Evolutionary conservation across 306 rosid species (phyloP), one percentile per base, ranked within the genome.

Genomic region (Trifolium repens): DNA sequence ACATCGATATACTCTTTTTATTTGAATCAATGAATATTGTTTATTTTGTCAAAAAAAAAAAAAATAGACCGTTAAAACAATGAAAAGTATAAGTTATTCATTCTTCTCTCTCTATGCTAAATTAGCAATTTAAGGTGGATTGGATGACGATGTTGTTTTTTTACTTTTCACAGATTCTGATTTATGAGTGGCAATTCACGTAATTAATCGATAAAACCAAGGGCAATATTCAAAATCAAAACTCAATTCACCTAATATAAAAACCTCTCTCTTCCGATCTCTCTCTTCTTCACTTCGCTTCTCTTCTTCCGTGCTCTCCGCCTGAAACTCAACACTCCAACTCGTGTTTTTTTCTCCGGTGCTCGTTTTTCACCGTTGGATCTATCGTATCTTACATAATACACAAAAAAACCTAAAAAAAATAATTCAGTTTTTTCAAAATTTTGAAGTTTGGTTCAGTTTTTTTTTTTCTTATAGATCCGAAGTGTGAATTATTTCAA

Each of bases 391-490:
- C 61, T 54, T 11, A 15, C 35, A 3, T 3, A 10, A 30, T 9
- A 0, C 52, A 6, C 52, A 6, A 17, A 69, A 44, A 32, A 60
- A 40, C 3, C 10, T 49, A 16, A 30, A 30, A 67, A 67, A 76
- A 54, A 3, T 2, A 2, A 62, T 43, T 53, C 19, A 5, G n/a
- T 3, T 9, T 12, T 35, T 16, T 43, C 55, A 16, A 0, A 32
- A 9, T 77, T 74, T 71, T 9, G 14, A 77, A 16, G 10, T 77
- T 73, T 66, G 53, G 42, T 67, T 75, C 46, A 26, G 8, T 13
- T 79, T 13, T 30, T 52, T 34, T 66, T 59, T 16, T 65, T n/a
- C n/a, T 17, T 67, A 35, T 67, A 82, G 83, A 80, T 84, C 87
- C 84, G 26, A 75, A 69, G 66, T 37, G 37, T 35, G 63, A 79